Evolutionary conservation across 2,329 filamentous ascomycete genomes (phyloP).

Genomic region (Calonectria pauciramosa): DNA sequence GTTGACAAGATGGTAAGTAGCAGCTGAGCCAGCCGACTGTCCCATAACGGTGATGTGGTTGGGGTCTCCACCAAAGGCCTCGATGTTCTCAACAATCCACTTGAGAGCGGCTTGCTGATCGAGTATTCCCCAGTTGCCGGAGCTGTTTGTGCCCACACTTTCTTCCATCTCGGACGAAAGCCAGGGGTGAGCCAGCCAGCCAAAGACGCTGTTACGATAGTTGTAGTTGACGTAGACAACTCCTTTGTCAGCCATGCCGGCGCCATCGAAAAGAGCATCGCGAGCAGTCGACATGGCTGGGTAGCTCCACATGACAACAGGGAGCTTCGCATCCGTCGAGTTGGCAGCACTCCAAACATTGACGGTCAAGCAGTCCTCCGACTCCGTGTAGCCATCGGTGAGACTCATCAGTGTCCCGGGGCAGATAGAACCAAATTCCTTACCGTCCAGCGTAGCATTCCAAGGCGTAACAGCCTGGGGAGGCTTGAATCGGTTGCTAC

Average conservation of each 20-base stretch:
- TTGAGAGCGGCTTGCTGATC: constrained; percentile 16
- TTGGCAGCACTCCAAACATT: constrained; percentile 31
- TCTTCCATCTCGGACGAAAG: neutral
- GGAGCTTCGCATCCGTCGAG: constrained; percentile 42
- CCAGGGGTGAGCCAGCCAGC: neutral
- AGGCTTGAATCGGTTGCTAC: neutral
- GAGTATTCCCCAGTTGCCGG: constrained; percentile 22
- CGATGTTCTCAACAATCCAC: constrained; percentile 23
- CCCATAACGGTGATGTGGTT: constrained; percentile 18
- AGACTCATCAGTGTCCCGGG: neutral
- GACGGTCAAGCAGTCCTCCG: neutral
- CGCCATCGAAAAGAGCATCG: constrained; percentile 9
- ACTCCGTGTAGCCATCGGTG: neutral
- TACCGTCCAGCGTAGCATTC: neutral
- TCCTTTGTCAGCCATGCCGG: constrained; percentile 4
- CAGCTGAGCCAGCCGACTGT: constrained; percentile 17
- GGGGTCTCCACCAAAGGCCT: constrained; percentile 20
- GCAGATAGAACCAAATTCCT: neutral
- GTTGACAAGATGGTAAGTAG: constrained; percentile 23
- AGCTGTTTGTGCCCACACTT: neutral
- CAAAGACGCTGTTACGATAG: neutral
- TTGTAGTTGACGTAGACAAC: constrained; percentile 1
- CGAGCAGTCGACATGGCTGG: constrained; percentile 8
- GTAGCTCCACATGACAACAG: constrained; percentile 47
- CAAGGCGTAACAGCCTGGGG: neutral